phyloP scores from a whole-genome alignment of 805 yeast species.

The Barnettozyma californica region DNA sequence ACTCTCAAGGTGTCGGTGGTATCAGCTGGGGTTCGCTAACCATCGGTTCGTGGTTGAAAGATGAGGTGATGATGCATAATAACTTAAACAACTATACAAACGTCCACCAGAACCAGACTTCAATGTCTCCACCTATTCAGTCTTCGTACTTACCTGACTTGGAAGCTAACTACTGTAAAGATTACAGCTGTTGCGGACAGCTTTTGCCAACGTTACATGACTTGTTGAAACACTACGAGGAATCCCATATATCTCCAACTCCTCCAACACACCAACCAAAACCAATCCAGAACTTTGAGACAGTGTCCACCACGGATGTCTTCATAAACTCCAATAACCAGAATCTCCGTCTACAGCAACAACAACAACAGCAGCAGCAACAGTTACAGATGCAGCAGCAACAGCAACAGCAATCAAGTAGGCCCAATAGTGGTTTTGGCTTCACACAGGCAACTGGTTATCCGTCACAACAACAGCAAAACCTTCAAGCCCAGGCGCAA shows the following conservation, averaged over 20 bases:
- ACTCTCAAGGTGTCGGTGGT: slow-evolving; percentile 97
- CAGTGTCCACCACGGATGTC: slow-evolving; percentile 90
- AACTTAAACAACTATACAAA: slow-evolving; percentile 16
- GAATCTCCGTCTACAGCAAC: slow-evolving; percentile 9
- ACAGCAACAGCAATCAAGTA: slow-evolving; percentile 19
- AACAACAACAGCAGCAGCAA: slow-evolving; percentile 17
- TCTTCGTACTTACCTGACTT: slow-evolving; percentile 85
- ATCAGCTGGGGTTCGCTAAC: slow-evolving; percentile 95
- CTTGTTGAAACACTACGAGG: slow-evolving; percentile 89
- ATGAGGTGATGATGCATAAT: slow-evolving; percentile 69
- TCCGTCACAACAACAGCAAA: slow-evolving; percentile 11
- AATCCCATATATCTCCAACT: slow-evolving; percentile 74
- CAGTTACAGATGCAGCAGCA: slow-evolving; percentile 19
- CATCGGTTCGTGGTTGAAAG: slow-evolving; percentile 93
- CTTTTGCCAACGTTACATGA: slow-evolving; percentile 91
- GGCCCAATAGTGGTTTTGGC: slow-evolving; percentile 14
- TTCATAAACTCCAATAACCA: slow-evolving; percentile 44
- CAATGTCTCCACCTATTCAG: slow-evolving; percentile 54
- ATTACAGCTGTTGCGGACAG: slow-evolving; percentile 94
- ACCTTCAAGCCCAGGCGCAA: slow-evolving; percentile 10
- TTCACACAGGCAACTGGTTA: slow-evolving; percentile 6
- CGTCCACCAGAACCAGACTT: slow-evolving; percentile 10
- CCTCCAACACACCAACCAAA: slow-evolving; percentile 46
- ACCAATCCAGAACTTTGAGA: slow-evolving; percentile 65
- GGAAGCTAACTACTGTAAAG: slow-evolving; percentile 95